Conservation (phyloP, 1,284 basidiomycete species). For the Abortiporus biennis region DNA sequence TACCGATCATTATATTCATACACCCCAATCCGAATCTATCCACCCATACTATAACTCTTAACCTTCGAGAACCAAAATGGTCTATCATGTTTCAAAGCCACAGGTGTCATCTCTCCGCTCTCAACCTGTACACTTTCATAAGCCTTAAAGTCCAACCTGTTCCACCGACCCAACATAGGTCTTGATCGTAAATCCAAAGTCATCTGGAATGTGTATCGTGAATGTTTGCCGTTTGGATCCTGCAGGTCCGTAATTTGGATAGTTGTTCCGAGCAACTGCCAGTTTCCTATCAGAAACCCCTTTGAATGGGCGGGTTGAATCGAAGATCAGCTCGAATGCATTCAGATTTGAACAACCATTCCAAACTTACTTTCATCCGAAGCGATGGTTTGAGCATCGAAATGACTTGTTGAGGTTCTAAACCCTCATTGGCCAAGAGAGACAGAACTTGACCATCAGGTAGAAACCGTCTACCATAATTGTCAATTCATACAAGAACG, state of each 20-base stretch:
- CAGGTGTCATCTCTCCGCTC: constrained; percentile 68
- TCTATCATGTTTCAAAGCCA: constrained; percentile 78
- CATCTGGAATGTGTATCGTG: constrained; percentile 82
- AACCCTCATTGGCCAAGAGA: constrained; percentile 79
- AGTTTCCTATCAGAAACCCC: constrained; percentile 68
- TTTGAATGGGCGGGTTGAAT: constrained; percentile 22
- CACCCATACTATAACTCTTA: constrained; percentile 37
- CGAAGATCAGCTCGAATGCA: background rate
- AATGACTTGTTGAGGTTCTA: constrained; percentile 70
- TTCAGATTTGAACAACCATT: background rate
- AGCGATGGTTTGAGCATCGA: constrained; percentile 71
- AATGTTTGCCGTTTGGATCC: constrained; percentile 27
- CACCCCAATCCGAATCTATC: background rate
- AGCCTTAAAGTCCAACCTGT: constrained; percentile 71
- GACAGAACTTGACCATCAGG: constrained; percentile 85
- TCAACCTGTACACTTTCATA: constrained; percentile 74
- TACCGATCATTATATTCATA: no score
- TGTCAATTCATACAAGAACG: background rate
- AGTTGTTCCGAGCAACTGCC: constrained; percentile 54
- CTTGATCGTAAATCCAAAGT: constrained; percentile 72
- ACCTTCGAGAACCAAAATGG: constrained; percentile 94
- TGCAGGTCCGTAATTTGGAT: constrained; percentile 60
- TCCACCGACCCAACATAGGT: constrained; percentile 76
- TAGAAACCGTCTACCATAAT: constrained; percentile 68
- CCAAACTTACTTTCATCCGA: constrained; percentile 62